Base-by-base conservation (phyloP, 2,329 filamentous ascomycete species). In the Rugonectria rugulosa region DNA sequence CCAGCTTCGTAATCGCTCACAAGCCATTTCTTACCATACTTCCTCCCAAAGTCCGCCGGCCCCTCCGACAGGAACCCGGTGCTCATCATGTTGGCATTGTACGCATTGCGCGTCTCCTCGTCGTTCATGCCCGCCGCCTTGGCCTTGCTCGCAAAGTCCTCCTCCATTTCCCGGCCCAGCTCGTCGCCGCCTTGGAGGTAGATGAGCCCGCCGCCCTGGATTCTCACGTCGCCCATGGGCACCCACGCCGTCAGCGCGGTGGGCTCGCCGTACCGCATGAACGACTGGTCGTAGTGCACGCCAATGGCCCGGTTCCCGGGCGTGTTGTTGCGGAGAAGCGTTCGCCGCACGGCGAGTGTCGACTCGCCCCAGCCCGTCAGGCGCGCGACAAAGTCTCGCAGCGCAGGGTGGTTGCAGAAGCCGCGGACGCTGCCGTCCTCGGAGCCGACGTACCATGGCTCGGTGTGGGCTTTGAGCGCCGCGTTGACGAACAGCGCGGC, bases 261-360 rank as follows among this genome's bases (percentile, higher is more conserved):
- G 1, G 80, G 79, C 49, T 84, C 81, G 1, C 83, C 84, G 61
- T 84, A 68, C 2, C 82, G 68, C 57, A 86, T 68, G 61, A 86
- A 86, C 14, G 81, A 84, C 68, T 86, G 82, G 61, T 86, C 83
- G 62, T 86, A 86, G 57, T 86, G 84, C 3, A 86, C 83, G 1
- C 83, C 83, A 53, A 85, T 86, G 0, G 82, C 81, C 61, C 81
- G 81, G 48, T 81, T 83, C 0, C 78, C 77, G 0, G 83, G 83
- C 0, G 79, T 81, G 60, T 85, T 85, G 60, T 85, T 85, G 27
- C 84, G 72, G 43, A 86, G 68, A 9, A 86, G 65, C 2, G 81
- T 83, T 26, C 83, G 71, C 7, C 75, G 38, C 4, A 71, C 49
- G 0, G 41, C 20, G 4, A 82, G 65, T 0, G 79, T 81, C 36